Evolutionary conservation across 306 rosid species (phyloP), one percentile per base, ranked within the genome.

Genomic region (Rubus idaeus): DNA sequence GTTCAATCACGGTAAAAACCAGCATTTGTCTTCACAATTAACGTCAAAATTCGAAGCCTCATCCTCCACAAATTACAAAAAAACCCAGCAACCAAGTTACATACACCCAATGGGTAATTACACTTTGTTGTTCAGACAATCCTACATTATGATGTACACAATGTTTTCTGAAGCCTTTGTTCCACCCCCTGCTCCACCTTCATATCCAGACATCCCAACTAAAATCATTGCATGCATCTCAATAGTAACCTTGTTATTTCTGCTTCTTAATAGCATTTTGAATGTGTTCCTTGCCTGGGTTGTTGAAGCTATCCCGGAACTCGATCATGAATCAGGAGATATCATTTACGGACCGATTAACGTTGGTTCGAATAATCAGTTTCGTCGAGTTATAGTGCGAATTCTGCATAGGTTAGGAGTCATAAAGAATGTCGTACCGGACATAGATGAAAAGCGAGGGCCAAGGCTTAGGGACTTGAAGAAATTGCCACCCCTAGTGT

Each of bases 401-500:
- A 83, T 81, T 51, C 37, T 81, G 39, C 84, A 69, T n/a, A 70
- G 47, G 23, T 7, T 79, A n/a, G 66, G 74, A 14, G 61, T 71
- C 40, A 14, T 80, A 5, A 82, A 58, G 69, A 68, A 78, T 4
- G 40, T 70, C 23, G 66, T 50, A 53, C 47, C 40, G 10, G 84
- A 56, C 30, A 23, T 70, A 7, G 75, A 84, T 16, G 71, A 57
- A 72, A 37, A 73, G 1, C 49, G 90, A 81, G 88, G 88, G 13
- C 75, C 78, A 10, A 79, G 52, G 68, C 80, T 88, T 35, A 74
- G 91, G 70, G 91, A 49, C 5, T n/a, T 37, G 73, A 79, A 77
- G 76, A 89, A 81, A 75, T 14, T 93, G 74, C 94, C 94, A 0
- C 85, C 88, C 0, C 39, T 83, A 74, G 84, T 88, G 8, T 58